Percentiles rank a stretch among this genome's conserved stretches.
Evolutionary conservation across 78 protist genomes (phyloP).

Genomic region (Guillardia theta): DNA sequence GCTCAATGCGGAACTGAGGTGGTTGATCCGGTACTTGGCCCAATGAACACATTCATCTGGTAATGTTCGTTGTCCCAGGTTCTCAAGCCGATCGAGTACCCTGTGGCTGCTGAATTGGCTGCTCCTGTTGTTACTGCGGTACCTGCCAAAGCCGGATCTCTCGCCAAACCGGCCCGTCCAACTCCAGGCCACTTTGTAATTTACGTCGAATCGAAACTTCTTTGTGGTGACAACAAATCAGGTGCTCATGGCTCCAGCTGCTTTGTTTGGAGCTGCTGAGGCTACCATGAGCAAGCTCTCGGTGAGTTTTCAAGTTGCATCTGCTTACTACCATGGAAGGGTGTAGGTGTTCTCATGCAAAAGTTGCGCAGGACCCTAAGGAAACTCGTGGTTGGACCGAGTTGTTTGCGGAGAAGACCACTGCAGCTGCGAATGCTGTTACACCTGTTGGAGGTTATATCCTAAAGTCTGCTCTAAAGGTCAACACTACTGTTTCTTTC

Average conservation of each 20-base stretch:
- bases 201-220: neutral
- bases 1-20: neutral
- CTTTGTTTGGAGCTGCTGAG: neutral
- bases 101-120: neutral
- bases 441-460: neutral
- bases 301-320: neutral
- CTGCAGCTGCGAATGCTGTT: neutral
- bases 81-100: slow-evolving; percentile 1
- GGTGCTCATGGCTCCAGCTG: slow-evolving; percentile 7
- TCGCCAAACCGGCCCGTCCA: neutral
- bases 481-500: no score
- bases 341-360: no score
- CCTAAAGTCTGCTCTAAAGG: no score
- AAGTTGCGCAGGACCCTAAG: neutral
- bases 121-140: neutral
- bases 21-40: neutral
- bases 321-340: no score
- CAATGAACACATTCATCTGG: no score
- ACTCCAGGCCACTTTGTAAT: neutral
- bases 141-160: no score
- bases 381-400: neutral
- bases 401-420: neutral
- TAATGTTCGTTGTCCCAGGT: no score
- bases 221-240: neutral
- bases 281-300: neutral